Evolutionary conservation across 169 alveolate species (phyloP).

Genomic region (Cryptosporidium felis): DNA sequence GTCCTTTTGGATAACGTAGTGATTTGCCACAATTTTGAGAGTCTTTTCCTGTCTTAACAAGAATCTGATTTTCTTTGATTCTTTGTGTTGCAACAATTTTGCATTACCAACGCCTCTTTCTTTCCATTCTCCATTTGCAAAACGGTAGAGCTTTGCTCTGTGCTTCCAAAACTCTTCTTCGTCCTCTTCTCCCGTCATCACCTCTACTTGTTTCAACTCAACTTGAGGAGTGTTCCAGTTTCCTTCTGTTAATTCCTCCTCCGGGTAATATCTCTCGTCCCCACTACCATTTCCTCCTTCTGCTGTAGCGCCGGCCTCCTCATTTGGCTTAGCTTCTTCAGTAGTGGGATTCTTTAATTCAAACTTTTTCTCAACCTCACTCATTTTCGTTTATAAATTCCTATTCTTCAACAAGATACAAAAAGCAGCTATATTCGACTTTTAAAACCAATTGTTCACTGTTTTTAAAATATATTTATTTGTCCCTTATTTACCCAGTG

Average conservation of each 20-base stretch:
- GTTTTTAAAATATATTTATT: too few relatives aligned
- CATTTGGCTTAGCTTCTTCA: neutral
- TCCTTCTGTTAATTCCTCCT: constrained; percentile 86
- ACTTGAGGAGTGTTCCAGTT: constrained; percentile 88
- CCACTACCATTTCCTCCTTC: constrained; percentile 72
- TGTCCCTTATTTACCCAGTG: too few relatives aligned
- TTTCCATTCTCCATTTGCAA: constrained; percentile 94
- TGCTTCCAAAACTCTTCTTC: constrained; percentile 93
- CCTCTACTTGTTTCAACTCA: constrained; percentile 91
- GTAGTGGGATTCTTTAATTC: constrained; percentile 9
- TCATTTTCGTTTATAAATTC: neutral
- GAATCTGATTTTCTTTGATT: constrained; percentile 89
- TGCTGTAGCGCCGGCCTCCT: constrained; percentile 2
- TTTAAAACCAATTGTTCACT: too few relatives aligned
- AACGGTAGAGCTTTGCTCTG: constrained; percentile 93
- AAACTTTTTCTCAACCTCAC: constrained; percentile 7
- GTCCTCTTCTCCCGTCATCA: constrained; percentile 95
- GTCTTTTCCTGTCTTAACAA: constrained; percentile 96
- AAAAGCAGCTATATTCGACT: too few relatives aligned
- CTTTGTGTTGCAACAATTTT: constrained; percentile 92
- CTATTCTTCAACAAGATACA: too few relatives aligned
- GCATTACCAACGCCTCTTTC: constrained; percentile 97
- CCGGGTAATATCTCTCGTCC: constrained; percentile 77
- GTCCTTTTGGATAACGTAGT: constrained; percentile 84
- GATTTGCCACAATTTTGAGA: constrained; percentile 94